These are phyloP conservation scores for Paradendryphiella salina DNA, from an alignment of 2,329 filamentous ascomycete genomes.

Conservation along the genomic window DNA sequence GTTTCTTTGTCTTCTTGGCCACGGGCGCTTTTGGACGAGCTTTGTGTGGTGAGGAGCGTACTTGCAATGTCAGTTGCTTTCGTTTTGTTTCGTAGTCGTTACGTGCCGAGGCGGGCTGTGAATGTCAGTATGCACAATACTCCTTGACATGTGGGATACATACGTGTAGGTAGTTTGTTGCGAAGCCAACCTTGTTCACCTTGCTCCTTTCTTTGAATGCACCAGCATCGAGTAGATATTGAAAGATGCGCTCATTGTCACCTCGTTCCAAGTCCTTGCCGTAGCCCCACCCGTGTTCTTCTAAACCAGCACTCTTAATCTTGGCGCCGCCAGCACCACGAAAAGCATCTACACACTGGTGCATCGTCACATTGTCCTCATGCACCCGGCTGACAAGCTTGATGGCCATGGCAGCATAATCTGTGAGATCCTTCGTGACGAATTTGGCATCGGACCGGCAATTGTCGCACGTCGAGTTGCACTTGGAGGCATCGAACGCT, in stretches of 20 bases:
- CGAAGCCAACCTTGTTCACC: constrained; percentile 66
- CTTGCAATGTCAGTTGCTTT: constrained; percentile 55
- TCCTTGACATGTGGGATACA: constrained; percentile 33
- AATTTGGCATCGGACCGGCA: constrained; percentile 75
- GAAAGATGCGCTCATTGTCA: constrained; percentile 83
- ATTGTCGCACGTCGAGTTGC: constrained; percentile 81
- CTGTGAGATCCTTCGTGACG: constrained; percentile 74
- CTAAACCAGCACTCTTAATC: constrained; percentile 56
- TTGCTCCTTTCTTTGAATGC: constrained; percentile 72
- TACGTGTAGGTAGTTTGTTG: constrained; percentile 73
- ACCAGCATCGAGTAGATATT: constrained; percentile 72
- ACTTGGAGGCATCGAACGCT: constrained; percentile 71
- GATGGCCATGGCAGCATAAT: constrained; percentile 72
- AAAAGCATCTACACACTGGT: constrained; percentile 83
- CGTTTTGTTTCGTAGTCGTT: constrained; percentile 49
- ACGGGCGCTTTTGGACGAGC: constrained; percentile 26
- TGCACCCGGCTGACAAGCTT: constrained; percentile 65
- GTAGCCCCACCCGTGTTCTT: constrained; percentile 63
- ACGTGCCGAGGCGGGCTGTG: constrained; percentile 50
- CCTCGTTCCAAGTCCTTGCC: constrained; percentile 71
- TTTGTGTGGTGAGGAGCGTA: constrained; percentile 55
- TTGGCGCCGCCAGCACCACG: constrained; percentile 68
- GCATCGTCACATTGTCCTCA: constrained; percentile 62
- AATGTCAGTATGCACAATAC: constrained; percentile 18
- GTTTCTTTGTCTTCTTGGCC: constrained; percentile 34